phyloP scores from a whole-genome alignment of 2,329 filamentous ascomycete species.

The Cladorrhinum sp. region DNA sequence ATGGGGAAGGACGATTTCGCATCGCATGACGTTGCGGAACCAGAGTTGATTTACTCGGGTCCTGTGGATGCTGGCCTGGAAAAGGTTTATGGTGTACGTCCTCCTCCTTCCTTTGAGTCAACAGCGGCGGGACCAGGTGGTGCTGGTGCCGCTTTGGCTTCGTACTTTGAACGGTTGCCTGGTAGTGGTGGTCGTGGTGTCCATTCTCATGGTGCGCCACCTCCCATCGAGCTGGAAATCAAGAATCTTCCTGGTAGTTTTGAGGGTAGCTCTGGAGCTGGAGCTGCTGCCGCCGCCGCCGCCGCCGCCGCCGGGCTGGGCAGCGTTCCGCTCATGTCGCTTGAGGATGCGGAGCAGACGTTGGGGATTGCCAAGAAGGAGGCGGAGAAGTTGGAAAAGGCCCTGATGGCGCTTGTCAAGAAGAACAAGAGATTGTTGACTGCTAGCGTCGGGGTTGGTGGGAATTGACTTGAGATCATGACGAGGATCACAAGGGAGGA shows the following conservation, averaged over 20 bases:
- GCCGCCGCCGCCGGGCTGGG: constrained; percentile 14
- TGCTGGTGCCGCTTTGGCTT: background rate
- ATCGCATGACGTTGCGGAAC: constrained; percentile 27
- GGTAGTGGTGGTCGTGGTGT: background rate
- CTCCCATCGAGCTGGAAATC: background rate
- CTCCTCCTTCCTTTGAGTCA: background rate
- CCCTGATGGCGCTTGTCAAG: constrained; percentile 56
- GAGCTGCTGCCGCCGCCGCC: background rate
- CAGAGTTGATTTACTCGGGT: constrained; percentile 33
- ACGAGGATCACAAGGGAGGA: too few species aligned
- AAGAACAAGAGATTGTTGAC: constrained; percentile 54
- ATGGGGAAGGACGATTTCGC: background rate
- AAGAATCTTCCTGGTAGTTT: background rate
- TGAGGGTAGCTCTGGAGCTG: background rate
- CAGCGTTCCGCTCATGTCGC: constrained; percentile 55
- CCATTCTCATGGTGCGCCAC: too few species aligned
- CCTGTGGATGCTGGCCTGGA: constrained; percentile 23
- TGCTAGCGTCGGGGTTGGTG: background rate
- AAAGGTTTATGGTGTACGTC: background rate
- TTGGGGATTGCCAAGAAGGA: constrained; percentile 53
- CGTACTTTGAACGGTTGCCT: background rate
- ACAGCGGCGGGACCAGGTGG: background rate
- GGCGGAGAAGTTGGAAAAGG: constrained; percentile 61
- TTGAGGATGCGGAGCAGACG: constrained; percentile 61
- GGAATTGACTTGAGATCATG: background rate